A percentile compares a stretch with the other conserved stretches of the same genome.
These are phyloP conservation scores for Yamadazyma membranifaciens DNA, from an alignment of 1,139 yeast genomes.

Conservation along the genomic window DNA sequence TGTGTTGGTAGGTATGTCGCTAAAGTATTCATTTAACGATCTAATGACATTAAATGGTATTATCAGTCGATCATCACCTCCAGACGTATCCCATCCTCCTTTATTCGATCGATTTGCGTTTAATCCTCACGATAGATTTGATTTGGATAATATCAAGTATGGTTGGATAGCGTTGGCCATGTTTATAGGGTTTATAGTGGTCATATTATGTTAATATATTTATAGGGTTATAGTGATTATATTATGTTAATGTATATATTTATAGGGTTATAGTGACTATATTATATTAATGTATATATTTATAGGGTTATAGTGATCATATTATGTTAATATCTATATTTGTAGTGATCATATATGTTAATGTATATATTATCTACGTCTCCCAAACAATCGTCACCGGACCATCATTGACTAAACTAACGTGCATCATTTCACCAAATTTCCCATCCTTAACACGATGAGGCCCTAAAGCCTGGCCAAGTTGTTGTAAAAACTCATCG, in stretches of 20 bases:
- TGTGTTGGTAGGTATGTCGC: neutral
- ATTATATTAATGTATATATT: slow-evolving; percentile 5
- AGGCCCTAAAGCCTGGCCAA: slow-evolving; percentile 55
- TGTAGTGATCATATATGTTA: too few relatives aligned
- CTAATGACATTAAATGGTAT: neutral
- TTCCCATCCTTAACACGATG: slow-evolving; percentile 77
- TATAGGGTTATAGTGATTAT: too few relatives aligned
- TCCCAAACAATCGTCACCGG: slow-evolving; percentile 77
- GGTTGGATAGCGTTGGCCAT: slow-evolving; percentile 15
- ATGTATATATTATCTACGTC: slow-evolving; percentile 33
- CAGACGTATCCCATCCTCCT: slow-evolving; percentile 1
- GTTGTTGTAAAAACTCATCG: slow-evolving; percentile 51
- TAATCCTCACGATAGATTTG: slow-evolving; percentile 25
- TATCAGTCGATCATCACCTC: neutral
- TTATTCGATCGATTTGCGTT: slow-evolving; percentile 18
- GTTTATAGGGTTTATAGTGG: slow-evolving; percentile 7
- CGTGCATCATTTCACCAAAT: slow-evolving; percentile 98
- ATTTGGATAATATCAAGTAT: slow-evolving; percentile 20
- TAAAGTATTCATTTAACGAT: slow-evolving; percentile 9
- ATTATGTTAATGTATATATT: neutral
- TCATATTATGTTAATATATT: neutral
- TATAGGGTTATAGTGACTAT: neutral
- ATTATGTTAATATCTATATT: neutral
- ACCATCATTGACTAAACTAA: slow-evolving; percentile 78
- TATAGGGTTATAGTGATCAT: slow-evolving; percentile 4